phyloP scores from a whole-genome alignment of 305 asterid species.

The Fraxinus greggii region DNA sequence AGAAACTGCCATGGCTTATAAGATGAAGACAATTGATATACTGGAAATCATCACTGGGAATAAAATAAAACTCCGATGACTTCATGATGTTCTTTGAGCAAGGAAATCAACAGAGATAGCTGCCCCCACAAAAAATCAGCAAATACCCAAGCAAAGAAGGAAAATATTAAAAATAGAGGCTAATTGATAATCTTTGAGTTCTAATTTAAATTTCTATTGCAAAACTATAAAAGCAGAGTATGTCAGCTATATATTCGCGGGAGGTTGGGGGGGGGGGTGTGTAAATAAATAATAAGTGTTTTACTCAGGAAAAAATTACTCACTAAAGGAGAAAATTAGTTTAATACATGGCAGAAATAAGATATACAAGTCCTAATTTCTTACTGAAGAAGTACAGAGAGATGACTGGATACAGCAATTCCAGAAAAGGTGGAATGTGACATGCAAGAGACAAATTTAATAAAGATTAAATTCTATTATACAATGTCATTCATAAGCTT shows the following conservation, averaged over 20 bases:
- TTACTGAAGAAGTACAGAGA: neutral
- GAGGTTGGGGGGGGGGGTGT: no score
- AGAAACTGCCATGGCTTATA: conserved; percentile 66
- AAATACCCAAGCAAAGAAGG: neutral
- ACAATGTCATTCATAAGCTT: neutral
- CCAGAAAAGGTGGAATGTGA: neutral
- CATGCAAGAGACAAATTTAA: neutral
- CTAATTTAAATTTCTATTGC: neutral
- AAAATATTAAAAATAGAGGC: neutral
- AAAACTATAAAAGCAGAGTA: neutral
- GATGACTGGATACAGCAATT: neutral
- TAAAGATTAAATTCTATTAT: neutral
- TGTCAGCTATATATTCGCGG: neutral
- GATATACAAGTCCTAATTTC: neutral
- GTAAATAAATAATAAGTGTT: neutral
- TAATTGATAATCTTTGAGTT: neutral
- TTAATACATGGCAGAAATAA: neutral
- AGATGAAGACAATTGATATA: conserved; percentile 41
- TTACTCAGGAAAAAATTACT: neutral
- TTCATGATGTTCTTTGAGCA: neutral
- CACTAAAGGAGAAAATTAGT: neutral
- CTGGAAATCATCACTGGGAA: conserved; percentile 4
- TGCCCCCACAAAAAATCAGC: neutral
- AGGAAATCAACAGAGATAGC: conserved; percentile 13
- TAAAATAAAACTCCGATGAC: neutral